phyloP scores from a whole-genome alignment of 78 protist species.

The Tieghemostelium lacteum region DNA sequence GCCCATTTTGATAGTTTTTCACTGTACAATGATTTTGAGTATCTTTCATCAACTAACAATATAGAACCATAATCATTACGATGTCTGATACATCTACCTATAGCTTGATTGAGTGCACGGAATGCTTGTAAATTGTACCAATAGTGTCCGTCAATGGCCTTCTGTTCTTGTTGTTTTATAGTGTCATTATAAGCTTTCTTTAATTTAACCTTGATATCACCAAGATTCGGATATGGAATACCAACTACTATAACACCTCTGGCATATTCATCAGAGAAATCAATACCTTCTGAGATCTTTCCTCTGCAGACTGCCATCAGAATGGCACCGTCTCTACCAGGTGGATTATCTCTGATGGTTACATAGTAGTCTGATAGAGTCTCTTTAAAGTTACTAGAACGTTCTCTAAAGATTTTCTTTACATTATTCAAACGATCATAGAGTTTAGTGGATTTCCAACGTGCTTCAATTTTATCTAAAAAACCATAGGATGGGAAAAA shows the following conservation, averaged over 20 bases:
- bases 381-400: conserved; percentile 41
- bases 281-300: conserved; percentile 96
- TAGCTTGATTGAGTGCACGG: conserved; percentile 98
- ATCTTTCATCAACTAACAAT: conserved; percentile 88
- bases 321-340: conserved; percentile 81
- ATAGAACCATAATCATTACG: conserved; percentile 95
- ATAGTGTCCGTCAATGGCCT: background rate
- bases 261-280: conserved; percentile 94
- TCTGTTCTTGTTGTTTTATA: background rate
- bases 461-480: conserved; percentile 29
- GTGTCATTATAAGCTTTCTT: conserved; percentile 29
- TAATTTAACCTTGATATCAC: conserved; percentile 19
- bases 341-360: background rate
- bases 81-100: conserved; percentile 98
- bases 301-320: conserved; percentile 97
- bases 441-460: conserved; percentile 71
- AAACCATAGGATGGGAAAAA: conserved; percentile 96
- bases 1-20: conserved; percentile 75
- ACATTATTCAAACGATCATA: background rate
- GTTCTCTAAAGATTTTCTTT: conserved; percentile 81
- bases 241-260: conserved; percentile 98
- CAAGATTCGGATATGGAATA: conserved; percentile 90
- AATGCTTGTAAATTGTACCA: conserved; percentile 85
- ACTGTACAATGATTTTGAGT: background rate
- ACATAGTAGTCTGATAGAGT: conserved; percentile 56